Evolutionary conservation across 768 basidiomycete genomes (phyloP).

Genomic region (Cystoderma amianthinum): DNA sequence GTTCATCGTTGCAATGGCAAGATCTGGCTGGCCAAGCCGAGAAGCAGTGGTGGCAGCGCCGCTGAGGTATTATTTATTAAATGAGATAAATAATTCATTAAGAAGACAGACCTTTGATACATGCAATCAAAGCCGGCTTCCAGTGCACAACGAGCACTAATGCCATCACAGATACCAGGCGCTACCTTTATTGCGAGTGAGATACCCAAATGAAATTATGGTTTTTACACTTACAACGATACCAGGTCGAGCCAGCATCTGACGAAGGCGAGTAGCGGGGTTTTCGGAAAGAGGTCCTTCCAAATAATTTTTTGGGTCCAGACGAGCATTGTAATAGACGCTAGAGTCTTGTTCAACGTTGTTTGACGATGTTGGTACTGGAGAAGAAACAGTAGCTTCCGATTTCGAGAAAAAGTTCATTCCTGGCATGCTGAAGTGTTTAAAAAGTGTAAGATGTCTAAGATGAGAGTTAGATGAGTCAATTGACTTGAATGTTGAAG

Average conservation of each 20-base stretch:
- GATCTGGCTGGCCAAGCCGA: constrained; percentile 67
- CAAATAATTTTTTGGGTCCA: constrained; percentile 4
- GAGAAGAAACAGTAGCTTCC: no score
- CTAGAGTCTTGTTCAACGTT: no score
- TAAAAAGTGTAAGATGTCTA: no score
- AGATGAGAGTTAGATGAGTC: no score
- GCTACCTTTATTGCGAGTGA: constrained; percentile 42
- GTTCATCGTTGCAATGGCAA: constrained; percentile 72
- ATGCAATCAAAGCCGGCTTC: constrained; percentile 77
- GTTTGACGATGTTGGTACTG: no score
- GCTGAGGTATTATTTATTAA: constrained; percentile 20
- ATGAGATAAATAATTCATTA: background rate
- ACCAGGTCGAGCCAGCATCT: constrained; percentile 3
- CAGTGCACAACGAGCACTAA: constrained; percentile 71
- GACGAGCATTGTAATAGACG: background rate
- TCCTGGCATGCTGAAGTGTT: no score
- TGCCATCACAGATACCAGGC: constrained; percentile 76
- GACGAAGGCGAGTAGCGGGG: constrained; percentile 5
- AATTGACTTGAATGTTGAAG: no score
- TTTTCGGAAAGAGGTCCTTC: constrained; percentile 5
- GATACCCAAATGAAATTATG: background rate
- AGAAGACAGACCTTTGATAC: constrained; percentile 54
- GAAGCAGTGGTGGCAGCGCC: constrained; percentile 80
- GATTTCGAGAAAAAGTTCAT: no score
- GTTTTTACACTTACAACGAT: constrained; percentile 6